Conservation (phyloP, 1,139 yeast genomes). For the Nakaseomyces sp. region DNA sequence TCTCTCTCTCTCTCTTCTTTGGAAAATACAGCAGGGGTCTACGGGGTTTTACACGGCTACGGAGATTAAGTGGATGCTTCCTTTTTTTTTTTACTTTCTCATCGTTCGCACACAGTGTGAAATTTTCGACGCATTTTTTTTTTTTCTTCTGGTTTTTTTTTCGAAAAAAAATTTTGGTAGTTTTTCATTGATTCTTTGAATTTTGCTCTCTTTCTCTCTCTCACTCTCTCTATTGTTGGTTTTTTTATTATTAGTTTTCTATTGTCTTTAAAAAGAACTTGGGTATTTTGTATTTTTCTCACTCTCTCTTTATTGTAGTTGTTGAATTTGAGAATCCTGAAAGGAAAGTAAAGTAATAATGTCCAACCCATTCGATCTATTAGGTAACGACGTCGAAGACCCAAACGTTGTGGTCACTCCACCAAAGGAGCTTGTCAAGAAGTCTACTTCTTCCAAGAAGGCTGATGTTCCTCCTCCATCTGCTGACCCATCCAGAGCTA, state of each 20-base stretch:
- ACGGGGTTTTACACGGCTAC: too few species aligned
- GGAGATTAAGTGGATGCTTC: too few species aligned
- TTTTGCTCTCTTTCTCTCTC: background rate
- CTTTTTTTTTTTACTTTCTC: too few species aligned
- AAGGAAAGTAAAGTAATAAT: constrained; percentile 9
- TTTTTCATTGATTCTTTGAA: background rate
- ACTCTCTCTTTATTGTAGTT: background rate
- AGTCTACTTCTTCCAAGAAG: constrained; percentile 81
- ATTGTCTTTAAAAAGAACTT: too few species aligned
- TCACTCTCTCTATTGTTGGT: too few species aligned
- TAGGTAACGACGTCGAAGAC: constrained; percentile 77
- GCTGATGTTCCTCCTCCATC: constrained; percentile 75
- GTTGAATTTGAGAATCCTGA: background rate
- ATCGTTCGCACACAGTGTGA: too few species aligned
- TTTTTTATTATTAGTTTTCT: too few species aligned
- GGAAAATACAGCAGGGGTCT: too few species aligned
- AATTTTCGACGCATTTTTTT: too few species aligned
- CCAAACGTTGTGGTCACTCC: constrained; percentile 42
- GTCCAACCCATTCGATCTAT: constrained; percentile 45
- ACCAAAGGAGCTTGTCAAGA: constrained; percentile 73
- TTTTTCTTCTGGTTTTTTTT: too few species aligned
- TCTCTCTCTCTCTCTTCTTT: too few species aligned
- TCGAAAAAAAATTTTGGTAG: too few species aligned
- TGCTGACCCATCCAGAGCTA: constrained; percentile 75
- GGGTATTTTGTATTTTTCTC: background rate